These are phyloP conservation scores for Suillus americanus DNA, from an alignment of 768 basidiomycete species.

Conservation along the genomic window DNA sequence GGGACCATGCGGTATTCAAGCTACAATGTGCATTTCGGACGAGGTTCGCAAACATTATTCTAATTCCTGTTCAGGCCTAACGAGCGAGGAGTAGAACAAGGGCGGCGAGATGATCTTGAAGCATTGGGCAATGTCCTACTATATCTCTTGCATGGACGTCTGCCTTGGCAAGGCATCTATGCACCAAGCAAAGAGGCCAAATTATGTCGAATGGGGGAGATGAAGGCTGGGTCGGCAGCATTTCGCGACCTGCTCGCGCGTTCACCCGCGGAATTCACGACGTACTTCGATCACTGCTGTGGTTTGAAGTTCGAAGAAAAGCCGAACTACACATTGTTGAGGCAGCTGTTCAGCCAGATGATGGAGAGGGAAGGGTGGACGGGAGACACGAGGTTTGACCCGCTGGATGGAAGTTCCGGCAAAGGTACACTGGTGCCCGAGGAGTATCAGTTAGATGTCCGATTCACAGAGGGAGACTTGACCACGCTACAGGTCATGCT, in stretches of 20 bases:
- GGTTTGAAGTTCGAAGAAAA: conserved; percentile 18
- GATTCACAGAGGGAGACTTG: background rate
- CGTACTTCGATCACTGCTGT: conserved; percentile 16
- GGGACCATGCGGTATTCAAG: conserved; percentile 15
- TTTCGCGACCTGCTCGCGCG: background rate
- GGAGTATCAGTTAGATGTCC: background rate
- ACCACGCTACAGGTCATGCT: background rate
- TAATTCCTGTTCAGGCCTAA: background rate
- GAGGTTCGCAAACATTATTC: conserved; percentile 8
- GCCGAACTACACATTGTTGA: conserved; percentile 20
- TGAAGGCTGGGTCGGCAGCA: conserved; percentile 10
- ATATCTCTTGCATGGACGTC: conserved; percentile 19
- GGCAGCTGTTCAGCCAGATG: conserved; percentile 11
- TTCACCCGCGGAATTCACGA: conserved; percentile 8
- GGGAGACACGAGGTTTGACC: background rate
- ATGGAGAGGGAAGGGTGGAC: background rate
- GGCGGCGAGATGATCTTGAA: conserved; percentile 25
- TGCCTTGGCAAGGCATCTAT: conserved; percentile 24
- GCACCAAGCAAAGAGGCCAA: conserved; percentile 5
- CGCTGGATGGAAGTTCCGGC: background rate
- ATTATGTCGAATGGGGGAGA: conserved; percentile 11
- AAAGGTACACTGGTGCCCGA: background rate
- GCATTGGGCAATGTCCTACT: conserved; percentile 19
- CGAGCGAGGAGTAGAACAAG: conserved; percentile 11
- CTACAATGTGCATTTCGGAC: conserved; percentile 13